These are phyloP conservation scores for Pichia sp. DNA, from an alignment of 1,139 yeast genomes.

Conservation along the genomic window DNA sequence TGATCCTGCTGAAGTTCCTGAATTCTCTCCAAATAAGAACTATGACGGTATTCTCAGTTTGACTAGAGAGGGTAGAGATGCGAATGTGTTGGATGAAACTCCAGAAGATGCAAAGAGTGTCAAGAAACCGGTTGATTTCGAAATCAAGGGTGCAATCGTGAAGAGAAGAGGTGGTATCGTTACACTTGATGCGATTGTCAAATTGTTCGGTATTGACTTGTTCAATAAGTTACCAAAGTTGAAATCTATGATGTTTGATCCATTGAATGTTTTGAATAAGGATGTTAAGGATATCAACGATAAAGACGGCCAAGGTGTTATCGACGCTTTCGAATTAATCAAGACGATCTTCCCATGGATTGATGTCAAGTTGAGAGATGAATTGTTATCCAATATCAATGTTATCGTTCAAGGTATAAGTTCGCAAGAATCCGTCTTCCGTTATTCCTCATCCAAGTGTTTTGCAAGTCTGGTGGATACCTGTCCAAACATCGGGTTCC, in stretches of 20 bases:
- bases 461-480: constrained; percentile 80
- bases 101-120: neutral
- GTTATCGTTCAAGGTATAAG: constrained; percentile 60
- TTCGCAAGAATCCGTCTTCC: constrained; percentile 72
- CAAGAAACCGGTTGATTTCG: constrained; percentile 17
- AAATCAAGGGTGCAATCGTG: constrained; percentile 67
- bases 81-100: constrained; percentile 52
- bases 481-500: constrained; percentile 71
- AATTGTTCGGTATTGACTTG: constrained; percentile 50
- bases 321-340: constrained; percentile 84
- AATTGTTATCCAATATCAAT: constrained; percentile 48
- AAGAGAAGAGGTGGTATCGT: constrained; percentile 83
- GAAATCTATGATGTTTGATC: constrained; percentile 63
- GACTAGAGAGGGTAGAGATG: constrained; percentile 77
- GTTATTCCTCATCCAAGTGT: constrained; percentile 91
- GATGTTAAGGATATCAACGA: constrained; percentile 40
- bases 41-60: constrained; percentile 68
- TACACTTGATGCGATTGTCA: constrained; percentile 59
- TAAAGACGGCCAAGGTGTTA: constrained; percentile 71
- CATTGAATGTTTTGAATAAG: constrained; percentile 43
- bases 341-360: constrained; percentile 72
- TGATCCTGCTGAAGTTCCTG: constrained; percentile 96
- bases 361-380: constrained; percentile 46
- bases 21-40: constrained; percentile 67
- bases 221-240: constrained; percentile 70